phyloP scores from a whole-genome alignment of 2,329 filamentous ascomycete species.

The Drechmeria coniospora region DNA sequence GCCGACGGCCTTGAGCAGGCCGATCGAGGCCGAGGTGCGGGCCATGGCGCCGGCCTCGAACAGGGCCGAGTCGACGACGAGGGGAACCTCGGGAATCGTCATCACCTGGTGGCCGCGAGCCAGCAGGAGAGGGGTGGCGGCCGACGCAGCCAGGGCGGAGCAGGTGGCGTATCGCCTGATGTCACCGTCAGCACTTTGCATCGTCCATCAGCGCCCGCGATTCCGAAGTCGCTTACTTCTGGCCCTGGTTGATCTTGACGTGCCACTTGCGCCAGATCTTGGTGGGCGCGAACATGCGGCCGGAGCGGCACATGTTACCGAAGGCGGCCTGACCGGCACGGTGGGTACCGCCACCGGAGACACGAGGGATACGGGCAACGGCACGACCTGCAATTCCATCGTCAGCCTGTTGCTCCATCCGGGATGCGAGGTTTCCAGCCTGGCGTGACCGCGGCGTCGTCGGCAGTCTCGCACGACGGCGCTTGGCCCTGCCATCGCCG shows the following conservation, averaged over 20 bases:
- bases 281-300: conserved; percentile 99
- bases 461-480: background rate
- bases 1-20: conserved; percentile 81
- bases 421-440: too few species aligned
- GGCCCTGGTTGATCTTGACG: conserved; percentile 98
- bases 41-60: conserved; percentile 66
- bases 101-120: conserved; percentile 95
- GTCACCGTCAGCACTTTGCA: too few species aligned
- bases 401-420: too few species aligned
- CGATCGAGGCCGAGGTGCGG: conserved; percentile 79
- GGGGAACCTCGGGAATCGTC: conserved; percentile 85
- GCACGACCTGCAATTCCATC: conserved; percentile 58
- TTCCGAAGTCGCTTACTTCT: conserved; percentile 54
- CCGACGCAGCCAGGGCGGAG: conserved; percentile 92
- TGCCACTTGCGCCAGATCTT: conserved; percentile 99
- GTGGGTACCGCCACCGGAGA: conserved; percentile 99
- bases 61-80: conserved; percentile 83
- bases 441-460: too few species aligned
- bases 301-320: conserved; percentile 99
- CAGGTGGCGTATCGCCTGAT: conserved; percentile 86
- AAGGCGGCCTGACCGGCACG: conserved; percentile 99
- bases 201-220: too few species aligned
- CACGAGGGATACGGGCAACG: conserved; percentile 99
- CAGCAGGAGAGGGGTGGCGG: conserved; percentile 84
- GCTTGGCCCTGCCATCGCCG: background rate